phyloP scores from a whole-genome alignment of 768 basidiomycete species.

The Leccinum obscurum region DNA sequence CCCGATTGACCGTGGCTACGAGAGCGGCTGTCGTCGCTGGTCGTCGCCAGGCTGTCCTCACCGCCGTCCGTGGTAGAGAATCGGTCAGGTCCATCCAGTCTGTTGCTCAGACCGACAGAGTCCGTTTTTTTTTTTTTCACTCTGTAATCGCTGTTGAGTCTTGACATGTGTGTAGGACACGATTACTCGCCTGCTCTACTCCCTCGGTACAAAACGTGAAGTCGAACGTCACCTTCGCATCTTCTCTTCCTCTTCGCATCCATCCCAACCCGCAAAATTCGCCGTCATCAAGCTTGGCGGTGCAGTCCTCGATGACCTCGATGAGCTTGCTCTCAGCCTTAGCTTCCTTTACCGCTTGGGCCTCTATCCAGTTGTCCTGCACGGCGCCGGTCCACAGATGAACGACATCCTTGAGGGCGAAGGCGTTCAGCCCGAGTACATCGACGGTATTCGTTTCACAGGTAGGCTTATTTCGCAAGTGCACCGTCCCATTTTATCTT shows the following conservation, averaged over 20 bases:
- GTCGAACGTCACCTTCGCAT: constrained; percentile 98
- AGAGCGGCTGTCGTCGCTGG: constrained; percentile 50
- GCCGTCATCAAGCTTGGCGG: constrained; percentile 99
- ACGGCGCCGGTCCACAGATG: constrained; percentile 94
- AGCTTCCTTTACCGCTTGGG: constrained; percentile 97
- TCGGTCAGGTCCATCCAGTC: constrained; percentile 52
- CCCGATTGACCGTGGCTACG: constrained; percentile 37
- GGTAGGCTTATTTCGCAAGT: constrained; percentile 46
- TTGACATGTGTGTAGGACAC: constrained; percentile 68
- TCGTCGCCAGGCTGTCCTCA: constrained; percentile 40
- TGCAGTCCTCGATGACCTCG: constrained; percentile 87
- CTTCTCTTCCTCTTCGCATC: constrained; percentile 91
- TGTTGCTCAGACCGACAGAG: constrained; percentile 74
- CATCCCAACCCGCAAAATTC: constrained; percentile 89
- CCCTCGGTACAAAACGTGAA: constrained; percentile 94
- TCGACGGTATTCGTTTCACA: constrained; percentile 96
- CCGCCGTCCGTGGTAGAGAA: constrained; percentile 39
- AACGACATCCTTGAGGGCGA: constrained; percentile 92
- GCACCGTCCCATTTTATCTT: neutral
- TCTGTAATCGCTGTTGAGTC: neutral
- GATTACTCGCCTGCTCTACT: constrained; percentile 94
- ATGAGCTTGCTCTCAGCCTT: constrained; percentile 91
- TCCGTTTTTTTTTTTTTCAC: constrained; percentile 31
- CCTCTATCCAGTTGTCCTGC: constrained; percentile 95
- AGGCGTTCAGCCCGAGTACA: constrained; percentile 95